Conservation (phyloP, 2,329 filamentous ascomycete species). For the Graphilbum ipis-grandicollis region DNA sequence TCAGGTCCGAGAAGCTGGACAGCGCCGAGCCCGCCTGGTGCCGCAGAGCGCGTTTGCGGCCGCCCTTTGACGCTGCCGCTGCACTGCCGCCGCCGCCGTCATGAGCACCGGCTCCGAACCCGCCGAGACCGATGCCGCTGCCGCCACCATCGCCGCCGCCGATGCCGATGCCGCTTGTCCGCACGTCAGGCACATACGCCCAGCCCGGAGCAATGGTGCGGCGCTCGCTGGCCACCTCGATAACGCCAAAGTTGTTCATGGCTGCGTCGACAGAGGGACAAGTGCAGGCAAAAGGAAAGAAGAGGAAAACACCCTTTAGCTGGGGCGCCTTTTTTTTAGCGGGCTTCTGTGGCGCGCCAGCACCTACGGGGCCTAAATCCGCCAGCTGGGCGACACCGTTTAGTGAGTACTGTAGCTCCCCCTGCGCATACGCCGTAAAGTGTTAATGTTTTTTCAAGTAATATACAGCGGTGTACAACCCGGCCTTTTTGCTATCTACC, state of each 20-base stretch:
- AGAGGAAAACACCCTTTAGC: background rate
- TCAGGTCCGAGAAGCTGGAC: constrained; percentile 34
- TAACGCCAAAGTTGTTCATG: constrained; percentile 59
- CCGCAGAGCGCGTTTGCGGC: constrained; percentile 50
- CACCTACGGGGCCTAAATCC: too few relatives aligned
- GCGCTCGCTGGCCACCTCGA: constrained; percentile 59
- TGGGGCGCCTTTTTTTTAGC: too few relatives aligned
- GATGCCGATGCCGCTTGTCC: too few relatives aligned
- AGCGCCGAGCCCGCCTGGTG: constrained; percentile 22
- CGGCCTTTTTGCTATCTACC: background rate
- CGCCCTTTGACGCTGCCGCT: constrained; percentile 4
- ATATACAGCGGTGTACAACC: background rate
- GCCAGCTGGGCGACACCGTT: too few relatives aligned
- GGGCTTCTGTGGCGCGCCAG: too few relatives aligned
- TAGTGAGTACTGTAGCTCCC: too few relatives aligned
- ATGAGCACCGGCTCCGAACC: constrained; percentile 17
- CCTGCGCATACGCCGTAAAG: too few relatives aligned
- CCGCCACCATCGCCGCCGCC: constrained; percentile 47
- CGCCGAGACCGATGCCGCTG: constrained; percentile 24
- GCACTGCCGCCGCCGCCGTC: constrained; percentile 24
- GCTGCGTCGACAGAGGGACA: constrained; percentile 7
- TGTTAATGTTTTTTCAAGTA: too few relatives aligned
- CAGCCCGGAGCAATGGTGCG: constrained; percentile 66
- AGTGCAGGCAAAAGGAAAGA: too few relatives aligned
- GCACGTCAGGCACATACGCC: constrained; percentile 73